Evolutionary conservation across 2,329 filamentous ascomycete species (phyloP).

Genomic region (Ophioceras dolichostomum): DNA sequence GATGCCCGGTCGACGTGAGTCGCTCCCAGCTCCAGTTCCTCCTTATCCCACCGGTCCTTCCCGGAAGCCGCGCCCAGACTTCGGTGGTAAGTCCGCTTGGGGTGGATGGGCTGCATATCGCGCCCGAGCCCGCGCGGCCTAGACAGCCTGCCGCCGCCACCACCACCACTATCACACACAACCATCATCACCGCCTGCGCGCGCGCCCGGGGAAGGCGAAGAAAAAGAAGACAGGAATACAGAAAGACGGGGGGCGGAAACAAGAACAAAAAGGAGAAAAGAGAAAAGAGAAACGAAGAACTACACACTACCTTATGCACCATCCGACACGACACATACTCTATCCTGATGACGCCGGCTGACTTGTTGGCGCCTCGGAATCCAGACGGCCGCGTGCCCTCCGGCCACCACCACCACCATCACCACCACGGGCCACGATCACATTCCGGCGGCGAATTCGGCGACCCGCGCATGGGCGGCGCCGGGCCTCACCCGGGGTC

Average conservation of each 20-base stretch:
- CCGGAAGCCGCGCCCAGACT: constrained; percentile 39
- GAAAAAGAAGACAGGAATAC: too few relatives aligned
- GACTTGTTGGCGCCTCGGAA: constrained; percentile 6
- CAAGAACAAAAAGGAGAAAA: neutral
- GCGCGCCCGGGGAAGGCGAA: too few relatives aligned
- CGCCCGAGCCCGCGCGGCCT: constrained; percentile 10
- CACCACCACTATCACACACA: too few relatives aligned
- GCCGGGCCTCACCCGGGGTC: constrained; percentile 53
- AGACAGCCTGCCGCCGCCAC: too few relatives aligned
- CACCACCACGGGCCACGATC: constrained; percentile 61
- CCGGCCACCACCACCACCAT: too few relatives aligned
- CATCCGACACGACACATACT: too few relatives aligned
- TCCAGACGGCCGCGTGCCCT: constrained; percentile 59
- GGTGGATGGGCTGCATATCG: constrained; percentile 14
- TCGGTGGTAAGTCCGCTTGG: constrained; percentile 29
- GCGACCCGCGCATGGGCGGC: constrained; percentile 56
- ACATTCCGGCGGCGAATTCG: constrained; percentile 77
- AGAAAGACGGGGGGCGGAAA: too few relatives aligned
- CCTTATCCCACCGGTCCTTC: constrained; percentile 41
- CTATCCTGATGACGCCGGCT: constrained; percentile 10
- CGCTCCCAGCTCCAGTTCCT: constrained; percentile 26
- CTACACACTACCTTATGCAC: too few relatives aligned
- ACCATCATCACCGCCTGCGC: too few relatives aligned
- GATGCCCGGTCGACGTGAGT: constrained; percentile 63
- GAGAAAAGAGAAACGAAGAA: neutral